Base-by-base conservation (phyloP, 768 basidiomycete genomes). In the Trametes punicea region DNA sequence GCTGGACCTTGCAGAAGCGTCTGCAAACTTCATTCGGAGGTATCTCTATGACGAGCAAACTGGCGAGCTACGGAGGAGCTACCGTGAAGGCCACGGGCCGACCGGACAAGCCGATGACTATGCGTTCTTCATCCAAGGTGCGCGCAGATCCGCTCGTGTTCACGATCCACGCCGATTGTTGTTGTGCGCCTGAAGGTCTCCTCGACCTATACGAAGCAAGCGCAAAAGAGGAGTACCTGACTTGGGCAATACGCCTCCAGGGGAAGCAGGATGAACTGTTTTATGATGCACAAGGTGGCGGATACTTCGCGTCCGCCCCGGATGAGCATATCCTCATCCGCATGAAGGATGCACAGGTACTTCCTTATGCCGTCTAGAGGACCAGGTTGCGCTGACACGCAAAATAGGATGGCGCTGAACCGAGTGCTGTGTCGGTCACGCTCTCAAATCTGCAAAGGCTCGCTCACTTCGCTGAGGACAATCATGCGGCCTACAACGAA, bases 51-150 rank as follows among this genome's bases (percentile, higher is more conserved):
- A 65, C 30, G 61, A 58, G 15, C 16, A 39, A 2, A 65, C 59
- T 1, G 59, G 66, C 7, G 64, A 66, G 34, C 58, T 74, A 15
- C 40, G 62, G 16, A 55, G 74, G 41, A 72, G 68, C 55, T 74
- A 67, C 57, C 62, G 74, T 23, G 66, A 74, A 30, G 73, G 73
- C 5, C 66, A 66, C 26, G 74, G 74, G 3, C 73, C 74, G 2
- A 53, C 59, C 3, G 74, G 69, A 0, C 72, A 73, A 57, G 70
- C 73, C 1, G 75, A 76, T 49, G 75, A 76, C 58, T 76, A 75
- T 57, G 75, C 73, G 4, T 67, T 67, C 62, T 46, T 67, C 51
- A 65, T 64, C n/a, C 73, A 71, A 64, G 60, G 74, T 61, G 66
- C 65, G 40, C 21, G 21, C 13, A 41, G 15, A 4, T 13, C 25